Evolutionary conservation across 2,329 filamentous ascomycete species (phyloP), one percentile per base, ranked within the genome.

Genomic region (Penicillium sp.): DNA sequence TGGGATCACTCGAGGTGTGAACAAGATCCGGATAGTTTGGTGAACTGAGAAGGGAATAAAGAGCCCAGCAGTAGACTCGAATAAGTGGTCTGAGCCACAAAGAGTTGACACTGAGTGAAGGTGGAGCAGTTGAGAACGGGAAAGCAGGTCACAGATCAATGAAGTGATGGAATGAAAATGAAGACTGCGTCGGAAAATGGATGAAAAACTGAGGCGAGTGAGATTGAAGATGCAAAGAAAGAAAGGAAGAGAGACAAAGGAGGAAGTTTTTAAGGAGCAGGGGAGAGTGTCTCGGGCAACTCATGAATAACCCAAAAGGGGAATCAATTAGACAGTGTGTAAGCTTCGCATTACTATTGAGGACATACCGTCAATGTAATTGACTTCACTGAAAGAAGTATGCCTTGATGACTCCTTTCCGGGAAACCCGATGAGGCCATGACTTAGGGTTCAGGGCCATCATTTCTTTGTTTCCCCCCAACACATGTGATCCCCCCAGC

Each of bases 211-310:
- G 42, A 9, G 28, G 13, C 36, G 31, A 39, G 29, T 16, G 12
- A 21, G 39, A 38, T 15, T 51, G 43, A 38, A 34, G 18, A 46
- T 34, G 41, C 41, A 24, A 43, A 55, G 28, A 42, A 43, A 46
- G 33, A 46, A 45, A 12, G 1, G 18, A 34, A 51, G 28, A 43
- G 42, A 42, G 42, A 54, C 31, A 52, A 51, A 59, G 54, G 44
- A 51, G 52, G 23, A 42, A 42, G 24, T 23, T 8, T 42, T 56
- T 52, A 47, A 31, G 42, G 28, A 29, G 10, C n/a, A 18, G 23
- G 26, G 39, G 21, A 23, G 31, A 7, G 9, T 36, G 33, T 36
- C 33, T 36, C 33, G 18, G 36, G 34, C 9, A 10, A 39, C 18
- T 21, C 16, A 21, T 10, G 3, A 10, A 39, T 13, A 13, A 23